A percentile compares a stretch with the other conserved stretches of the same genome.
phyloP scores from a whole-genome alignment of 306 rosid genomes.

The Myrica gale region DNA sequence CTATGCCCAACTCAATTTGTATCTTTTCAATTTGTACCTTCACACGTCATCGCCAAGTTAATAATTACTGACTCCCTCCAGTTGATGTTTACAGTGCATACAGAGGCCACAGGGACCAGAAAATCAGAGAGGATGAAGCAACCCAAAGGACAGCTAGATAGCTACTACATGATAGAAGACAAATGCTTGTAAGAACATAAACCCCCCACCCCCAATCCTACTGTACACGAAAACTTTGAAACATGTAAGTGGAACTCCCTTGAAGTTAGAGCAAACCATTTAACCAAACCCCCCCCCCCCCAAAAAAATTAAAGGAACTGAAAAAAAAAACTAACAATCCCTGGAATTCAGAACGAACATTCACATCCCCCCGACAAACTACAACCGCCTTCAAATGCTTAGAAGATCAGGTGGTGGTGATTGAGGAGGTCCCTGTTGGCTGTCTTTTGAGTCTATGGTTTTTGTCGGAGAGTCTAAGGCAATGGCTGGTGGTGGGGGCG shows the following conservation, averaged over 20 bases:
- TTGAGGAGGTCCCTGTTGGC: constrained; percentile 42
- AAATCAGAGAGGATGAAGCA: constrained; percentile 23
- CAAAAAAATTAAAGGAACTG: not conserved
- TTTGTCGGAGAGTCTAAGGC: constrained; percentile 47
- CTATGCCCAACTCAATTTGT: constrained; percentile 25
- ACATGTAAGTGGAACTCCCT: constrained; percentile 31
- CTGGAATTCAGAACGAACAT: constrained; percentile 37
- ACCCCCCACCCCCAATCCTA: constrained; percentile 50
- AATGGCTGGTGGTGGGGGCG: constrained; percentile 44
- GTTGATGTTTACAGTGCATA: constrained; percentile 25
- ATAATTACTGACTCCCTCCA: constrained; percentile 16
- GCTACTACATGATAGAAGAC: constrained; percentile 12
- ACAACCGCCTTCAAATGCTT: constrained; percentile 53
- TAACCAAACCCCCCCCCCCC: constrained; percentile 15
- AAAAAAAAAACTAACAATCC: constrained; percentile 29
- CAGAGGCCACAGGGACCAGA: constrained; percentile 27
- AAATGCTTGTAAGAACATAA: constrained; percentile 5
- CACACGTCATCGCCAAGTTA: constrained; percentile 11
- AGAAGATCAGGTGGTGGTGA: constrained; percentile 81
- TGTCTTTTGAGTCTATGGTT: constrained; percentile 46
- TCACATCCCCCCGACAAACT: constrained; percentile 18
- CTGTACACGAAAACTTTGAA: constrained; percentile 58
- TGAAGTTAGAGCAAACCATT: constrained; percentile 44
- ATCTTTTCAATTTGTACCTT: constrained; percentile 35
- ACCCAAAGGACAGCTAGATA: constrained; percentile 5